Evolutionary conservation across 768 basidiomycete species (phyloP).

Genomic region (Trametes sanguinea): DNA sequence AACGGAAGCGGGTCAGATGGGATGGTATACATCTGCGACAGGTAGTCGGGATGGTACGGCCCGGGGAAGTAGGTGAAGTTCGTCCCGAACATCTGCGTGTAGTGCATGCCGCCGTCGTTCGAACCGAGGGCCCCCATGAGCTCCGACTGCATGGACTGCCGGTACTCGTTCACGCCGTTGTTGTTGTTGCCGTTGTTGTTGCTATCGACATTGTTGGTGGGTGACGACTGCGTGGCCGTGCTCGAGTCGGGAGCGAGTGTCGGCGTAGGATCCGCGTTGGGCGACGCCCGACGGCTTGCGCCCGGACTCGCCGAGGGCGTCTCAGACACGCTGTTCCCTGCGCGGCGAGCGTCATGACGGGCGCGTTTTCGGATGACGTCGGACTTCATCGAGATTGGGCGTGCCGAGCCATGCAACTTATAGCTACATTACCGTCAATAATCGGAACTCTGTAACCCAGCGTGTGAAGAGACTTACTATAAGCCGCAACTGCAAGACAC

Average conservation of each 20-base stretch:
- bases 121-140: constrained; percentile 48
- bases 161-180: constrained; percentile 41
- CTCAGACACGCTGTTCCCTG: constrained; percentile 53
- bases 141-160: constrained; percentile 49
- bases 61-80: constrained; percentile 55
- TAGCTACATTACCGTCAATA: constrained; percentile 44
- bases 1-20: constrained; percentile 57
- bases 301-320: constrained; percentile 78
- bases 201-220: constrained; percentile 23
- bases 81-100: constrained; percentile 36
- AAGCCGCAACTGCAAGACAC: constrained; percentile 62
- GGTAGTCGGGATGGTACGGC: constrained; percentile 74
- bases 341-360: constrained; percentile 72
- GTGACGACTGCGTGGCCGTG: constrained; percentile 54
- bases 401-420: constrained; percentile 82
- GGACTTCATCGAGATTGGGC: constrained; percentile 90
- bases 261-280: constrained; percentile 55
- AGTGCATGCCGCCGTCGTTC: constrained; percentile 22
- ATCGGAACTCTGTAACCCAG: background rate
- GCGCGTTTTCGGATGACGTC: constrained; percentile 89
- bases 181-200: constrained; percentile 37
- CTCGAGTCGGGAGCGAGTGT: constrained; percentile 67
- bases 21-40: constrained; percentile 51
- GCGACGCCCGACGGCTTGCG: constrained; percentile 72
- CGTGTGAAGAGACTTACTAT: constrained; percentile 49